Evolutionary conservation across 1,284 basidiomycete species (phyloP).

Genomic region (Spongispora temasekensis): DNA sequence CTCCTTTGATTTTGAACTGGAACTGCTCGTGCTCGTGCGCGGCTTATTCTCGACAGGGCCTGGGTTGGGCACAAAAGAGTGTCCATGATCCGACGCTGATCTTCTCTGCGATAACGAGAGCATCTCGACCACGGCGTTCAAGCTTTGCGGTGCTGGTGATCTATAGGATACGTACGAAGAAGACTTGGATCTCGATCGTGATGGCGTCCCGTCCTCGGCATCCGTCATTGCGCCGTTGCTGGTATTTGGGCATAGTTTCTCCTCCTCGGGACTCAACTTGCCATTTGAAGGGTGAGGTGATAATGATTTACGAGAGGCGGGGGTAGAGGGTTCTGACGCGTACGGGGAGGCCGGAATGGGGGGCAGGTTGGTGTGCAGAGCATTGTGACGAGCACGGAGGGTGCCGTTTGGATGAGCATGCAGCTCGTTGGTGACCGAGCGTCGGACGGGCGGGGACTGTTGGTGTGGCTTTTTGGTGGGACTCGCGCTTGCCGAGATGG

Average conservation of each 20-base stretch:
- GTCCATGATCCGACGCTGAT: conserved; percentile 37
- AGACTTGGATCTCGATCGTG: conserved; percentile 45
- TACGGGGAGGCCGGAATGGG: conserved; percentile 40
- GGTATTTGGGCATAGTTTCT: conserved; percentile 22
- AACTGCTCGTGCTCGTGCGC: conserved; percentile 35
- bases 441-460: conserved; percentile 28
- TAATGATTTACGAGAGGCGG: conserved; percentile 35
- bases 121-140: conserved; percentile 58
- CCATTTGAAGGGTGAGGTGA: conserved; percentile 30
- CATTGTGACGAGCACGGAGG: conserved; percentile 28
- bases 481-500: conserved; percentile 21
- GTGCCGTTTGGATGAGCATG: conserved; percentile 27
- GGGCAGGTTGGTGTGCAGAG: conserved; percentile 33
- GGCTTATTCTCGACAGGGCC: conserved; percentile 24
- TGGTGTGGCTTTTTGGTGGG: conserved; percentile 24
- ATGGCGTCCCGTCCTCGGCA: conserved; percentile 29
- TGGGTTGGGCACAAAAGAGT: conserved; percentile 9
- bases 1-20: conserved; percentile 30
- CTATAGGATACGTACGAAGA: conserved; percentile 49
- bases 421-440: conserved; percentile 36
- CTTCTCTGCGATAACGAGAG: conserved; percentile 50
- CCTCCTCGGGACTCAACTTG: conserved; percentile 27
- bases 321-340: conserved; percentile 39
- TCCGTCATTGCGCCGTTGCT: conserved; percentile 28
- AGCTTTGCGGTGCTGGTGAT: conserved; percentile 53